A percentile compares a stretch with the other conserved stretches of the same genome.
These are phyloP conservation scores for Spiromastix sp. DNA, from an alignment of 2,329 filamentous ascomycete species.

Conservation along the genomic window DNA sequence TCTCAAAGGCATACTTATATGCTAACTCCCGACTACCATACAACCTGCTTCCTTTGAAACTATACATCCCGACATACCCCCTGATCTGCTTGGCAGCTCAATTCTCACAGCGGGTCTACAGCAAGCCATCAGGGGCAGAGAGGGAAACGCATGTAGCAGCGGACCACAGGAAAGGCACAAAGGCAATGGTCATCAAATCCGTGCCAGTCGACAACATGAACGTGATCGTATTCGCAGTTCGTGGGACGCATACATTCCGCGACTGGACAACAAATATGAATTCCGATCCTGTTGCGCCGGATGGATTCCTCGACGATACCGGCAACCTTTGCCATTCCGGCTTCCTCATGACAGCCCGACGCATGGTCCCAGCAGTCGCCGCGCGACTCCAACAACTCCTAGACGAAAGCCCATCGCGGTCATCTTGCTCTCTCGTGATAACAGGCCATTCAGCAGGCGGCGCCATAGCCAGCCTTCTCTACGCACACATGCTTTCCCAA, in stretches of 20 bases:
- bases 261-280: slow-evolving; percentile 83
- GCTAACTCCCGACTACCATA: slow-evolving; percentile 64
- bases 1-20: slow-evolving; percentile 69
- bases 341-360: slow-evolving; percentile 64
- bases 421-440: slow-evolving; percentile 61
- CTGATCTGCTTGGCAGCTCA: slow-evolving; percentile 68
- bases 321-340: slow-evolving; percentile 72
- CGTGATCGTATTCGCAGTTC: slow-evolving; percentile 73
- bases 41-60: slow-evolving; percentile 54
- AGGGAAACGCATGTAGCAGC: slow-evolving; percentile 59
- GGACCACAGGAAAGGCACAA: slow-evolving; percentile 64
- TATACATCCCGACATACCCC: slow-evolving; percentile 68
- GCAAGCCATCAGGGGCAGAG: slow-evolving; percentile 51
- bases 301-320: slow-evolving; percentile 63
- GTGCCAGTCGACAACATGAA: slow-evolving; percentile 67
- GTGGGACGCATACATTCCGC: slow-evolving; percentile 68
- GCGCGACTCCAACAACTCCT: slow-evolving; percentile 58
- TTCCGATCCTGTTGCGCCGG: slow-evolving; percentile 54
- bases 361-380: slow-evolving; percentile 66
- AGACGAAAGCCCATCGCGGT: slow-evolving; percentile 58
- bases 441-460: slow-evolving; percentile 83
- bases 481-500: slow-evolving; percentile 64
- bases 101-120: slow-evolving; percentile 67
- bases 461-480: slow-evolving; percentile 69
- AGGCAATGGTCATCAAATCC: slow-evolving; percentile 77